These are phyloP conservation scores for Aspergillus neoniger DNA, from an alignment of 2,329 filamentous ascomycete species.

Conservation along the genomic window DNA sequence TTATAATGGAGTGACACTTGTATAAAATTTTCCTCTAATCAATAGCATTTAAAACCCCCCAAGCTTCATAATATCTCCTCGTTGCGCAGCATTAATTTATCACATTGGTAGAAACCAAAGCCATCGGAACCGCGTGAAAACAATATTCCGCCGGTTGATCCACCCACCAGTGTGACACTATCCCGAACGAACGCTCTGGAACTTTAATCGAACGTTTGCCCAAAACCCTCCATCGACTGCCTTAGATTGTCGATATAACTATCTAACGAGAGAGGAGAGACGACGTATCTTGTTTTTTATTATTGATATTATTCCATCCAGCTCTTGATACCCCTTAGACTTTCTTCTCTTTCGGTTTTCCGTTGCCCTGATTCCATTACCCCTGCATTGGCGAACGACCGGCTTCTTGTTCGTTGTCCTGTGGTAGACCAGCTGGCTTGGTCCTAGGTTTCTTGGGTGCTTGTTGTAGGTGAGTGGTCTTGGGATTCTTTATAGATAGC, in stretches of 20 bases:
- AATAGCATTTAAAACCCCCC: background rate
- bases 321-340: slow-evolving; percentile 5
- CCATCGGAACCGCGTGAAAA: slow-evolving; percentile 10
- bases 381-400: background rate
- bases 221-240: background rate
- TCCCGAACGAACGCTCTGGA: slow-evolving; percentile 18
- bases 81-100: background rate
- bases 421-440: slow-evolving; percentile 8
- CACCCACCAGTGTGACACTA: background rate
- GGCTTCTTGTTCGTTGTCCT: background rate
- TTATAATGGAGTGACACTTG: too few species aligned
- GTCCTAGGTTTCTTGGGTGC: background rate
- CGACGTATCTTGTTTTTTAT: background rate
- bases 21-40: too few species aligned
- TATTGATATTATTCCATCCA: background rate
- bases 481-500: too few species aligned
- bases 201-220: slow-evolving; percentile 23
- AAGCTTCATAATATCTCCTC: too few species aligned
- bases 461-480: background rate
- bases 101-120: background rate
- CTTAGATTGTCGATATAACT: background rate
- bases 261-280: background rate
- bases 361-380: background rate
- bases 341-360: background rate
- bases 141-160: slow-evolving; percentile 17